Base-by-base conservation (phyloP, 176 grass and related monocot genomes). In the Triticum turgidum region DNA sequence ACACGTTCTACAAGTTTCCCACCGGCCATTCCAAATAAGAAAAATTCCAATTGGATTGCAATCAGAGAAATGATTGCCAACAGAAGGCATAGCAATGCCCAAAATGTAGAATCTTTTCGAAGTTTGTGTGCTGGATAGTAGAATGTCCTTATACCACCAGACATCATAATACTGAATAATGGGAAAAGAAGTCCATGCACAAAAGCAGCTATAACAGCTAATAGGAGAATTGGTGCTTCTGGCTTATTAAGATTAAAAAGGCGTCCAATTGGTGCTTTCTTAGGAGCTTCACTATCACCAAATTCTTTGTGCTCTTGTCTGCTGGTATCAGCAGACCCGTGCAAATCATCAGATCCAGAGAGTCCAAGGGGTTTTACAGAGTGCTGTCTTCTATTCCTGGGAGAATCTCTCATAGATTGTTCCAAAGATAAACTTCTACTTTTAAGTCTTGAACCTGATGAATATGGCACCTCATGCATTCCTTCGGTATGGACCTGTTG, bases 1-100 rank as follows among this genome's bases (percentile, higher is more conserved):
- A 98, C 90, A 64, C 90, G 90, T 34, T 92, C 84, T 54, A 98
- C 82, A 30, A 98, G 90, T 76, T 92, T 96, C 22, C 92, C 97
- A 21, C 93, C 94, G 5, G 94, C 97, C 13, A 98, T 25, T 56
- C 92, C 96, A 37, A 98, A 98, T 13, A 96, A 82, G 80, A 92
- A 94, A 49, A 70, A 96, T 82, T 98, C 86, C 21, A 92, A 4
- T 29, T 89, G 92, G 30, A 96, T 78, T 15, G 86, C 79, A 64
- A 89, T n/a, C n/a, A 95, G 56, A 42, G 93, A 3, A 82, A 83
- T 49, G 39, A 91, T 42, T 25, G 84, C 97, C 67, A 91, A 29
- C 11, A 92, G 4, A 66, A 92, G 59, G 47, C 79, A 98, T 72
- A 88, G 65, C 66, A 96, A 78, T 42, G 90, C 81, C 94, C 90